Conservation (phyloP, 352 stramenopile species). For the Peronospora farinosa region DNA sequence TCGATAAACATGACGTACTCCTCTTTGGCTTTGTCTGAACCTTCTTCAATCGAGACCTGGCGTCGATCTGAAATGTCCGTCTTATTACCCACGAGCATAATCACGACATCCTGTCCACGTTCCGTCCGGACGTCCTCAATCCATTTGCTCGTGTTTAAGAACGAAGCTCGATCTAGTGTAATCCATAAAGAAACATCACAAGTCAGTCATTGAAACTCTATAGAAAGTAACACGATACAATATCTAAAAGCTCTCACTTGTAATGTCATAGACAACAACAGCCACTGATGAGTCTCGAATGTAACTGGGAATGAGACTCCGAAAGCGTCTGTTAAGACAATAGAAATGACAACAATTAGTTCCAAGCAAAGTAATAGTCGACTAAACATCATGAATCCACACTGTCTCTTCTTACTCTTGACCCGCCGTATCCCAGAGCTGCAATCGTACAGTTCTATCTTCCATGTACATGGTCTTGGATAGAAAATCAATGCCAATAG, state of each 20-base stretch:
- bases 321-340: constrained; percentile 61
- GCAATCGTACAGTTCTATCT: constrained; percentile 96
- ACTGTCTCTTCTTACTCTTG: constrained; percentile 82
- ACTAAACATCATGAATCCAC: background rate
- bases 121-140: constrained; percentile 98
- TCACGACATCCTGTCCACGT: constrained; percentile 97
- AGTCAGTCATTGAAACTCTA: too few species aligned
- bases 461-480: constrained; percentile 99
- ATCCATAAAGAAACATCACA: background rate
- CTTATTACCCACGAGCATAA: constrained; percentile 99
- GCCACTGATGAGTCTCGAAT: constrained; percentile 98
- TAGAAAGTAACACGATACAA: too few species aligned
- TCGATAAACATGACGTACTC: constrained; percentile 99
- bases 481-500: constrained; percentile 99
- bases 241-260: constrained; percentile 83
- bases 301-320: constrained; percentile 94
- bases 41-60: constrained; percentile 96
- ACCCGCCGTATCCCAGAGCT: constrained; percentile 98
- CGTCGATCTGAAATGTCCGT: constrained; percentile 97
- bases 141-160: constrained; percentile 99
- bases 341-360: background rate
- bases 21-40: constrained; percentile 95
- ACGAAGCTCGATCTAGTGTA: constrained; percentile 88
- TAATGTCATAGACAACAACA: constrained; percentile 99
- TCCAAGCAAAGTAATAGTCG: too few species aligned